Percentiles rank a stretch among this genome's conserved stretches.
These are phyloP conservation scores for Ophiosphaerella narmari DNA, from an alignment of 2,329 filamentous ascomycete species.

Conservation along the genomic window DNA sequence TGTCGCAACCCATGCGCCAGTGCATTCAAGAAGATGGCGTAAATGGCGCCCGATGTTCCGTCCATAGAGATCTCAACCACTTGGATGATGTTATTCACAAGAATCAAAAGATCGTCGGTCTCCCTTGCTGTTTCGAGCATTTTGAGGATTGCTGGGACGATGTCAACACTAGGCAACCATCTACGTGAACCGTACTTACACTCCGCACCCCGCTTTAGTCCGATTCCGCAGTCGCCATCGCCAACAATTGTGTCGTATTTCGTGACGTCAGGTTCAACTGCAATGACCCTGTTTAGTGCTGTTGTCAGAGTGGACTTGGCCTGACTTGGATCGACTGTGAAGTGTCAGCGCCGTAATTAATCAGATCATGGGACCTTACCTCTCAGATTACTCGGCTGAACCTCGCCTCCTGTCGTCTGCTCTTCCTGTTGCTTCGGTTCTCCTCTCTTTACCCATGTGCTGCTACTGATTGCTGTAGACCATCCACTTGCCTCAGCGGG, in stretches of 20 bases:
- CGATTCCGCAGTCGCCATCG: constrained; percentile 88
- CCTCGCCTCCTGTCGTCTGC: constrained; percentile 47
- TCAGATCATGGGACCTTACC: constrained; percentile 38
- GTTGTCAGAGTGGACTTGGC: constrained; percentile 59
- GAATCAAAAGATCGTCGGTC: constrained; percentile 62
- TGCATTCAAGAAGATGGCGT: constrained; percentile 89
- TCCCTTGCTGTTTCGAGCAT: constrained; percentile 50
- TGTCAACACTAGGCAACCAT: constrained; percentile 28
- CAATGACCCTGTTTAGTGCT: constrained; percentile 66
- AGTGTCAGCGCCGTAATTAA: constrained; percentile 10
- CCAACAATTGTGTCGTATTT: constrained; percentile 80
- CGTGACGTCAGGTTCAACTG: constrained; percentile 68
- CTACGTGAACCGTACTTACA: constrained; percentile 48
- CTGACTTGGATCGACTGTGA: constrained; percentile 55
- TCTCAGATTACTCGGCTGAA: constrained; percentile 59
- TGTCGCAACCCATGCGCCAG: constrained; percentile 70
- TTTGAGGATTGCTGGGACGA: constrained; percentile 46
- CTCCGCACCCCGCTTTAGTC: constrained; percentile 85
- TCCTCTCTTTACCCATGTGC: constrained; percentile 62
- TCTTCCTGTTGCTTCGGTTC: constrained; percentile 49
- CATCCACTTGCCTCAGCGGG: constrained; percentile 71
- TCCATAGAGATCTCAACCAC: constrained; percentile 74
- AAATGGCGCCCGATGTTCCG: constrained; percentile 75
- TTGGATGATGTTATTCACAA: constrained; percentile 64
- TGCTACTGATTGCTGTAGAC: constrained; percentile 62